Evolutionary conservation across 2,329 filamentous ascomycete species (phyloP), one percentile per base, ranked within the genome.

Genomic region (Botrytis pseudocinerea): DNA sequence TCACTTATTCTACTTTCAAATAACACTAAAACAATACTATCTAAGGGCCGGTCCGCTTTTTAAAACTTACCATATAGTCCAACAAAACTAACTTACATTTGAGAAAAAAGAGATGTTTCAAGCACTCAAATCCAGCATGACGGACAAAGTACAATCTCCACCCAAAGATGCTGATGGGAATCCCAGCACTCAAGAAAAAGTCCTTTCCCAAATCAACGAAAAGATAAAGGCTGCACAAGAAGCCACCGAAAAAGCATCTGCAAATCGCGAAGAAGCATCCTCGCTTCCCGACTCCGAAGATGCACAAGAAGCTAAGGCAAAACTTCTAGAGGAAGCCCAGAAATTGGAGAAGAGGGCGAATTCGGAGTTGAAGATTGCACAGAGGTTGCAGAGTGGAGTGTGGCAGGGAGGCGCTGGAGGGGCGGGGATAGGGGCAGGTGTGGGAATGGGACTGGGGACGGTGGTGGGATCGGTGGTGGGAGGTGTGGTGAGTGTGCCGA

Each of bases 341-440:
- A 76, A 76, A 46, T 46, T 75, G 12, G 76, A 77, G 25, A 76
- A 76, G 46, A 74, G 70, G 8, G 73, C 76, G 1, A 68, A 65
- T 18, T 93, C 91, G 66, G 92, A 92, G 76, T 87, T 88, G 81
- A 86, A 89, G 76, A 91, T 92, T 71, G 93, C 92, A 46, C 88
- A 87, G 78, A 70, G 77, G 44, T 42, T 79, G 38, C 78, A 79
- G 57, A 78, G 76, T 66, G 78, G 78, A 2, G 75, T 77, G 32
- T 79, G 77, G 78, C 78, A 79, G 70, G 78, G 78, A 4, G 78
- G 75, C 2, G 75, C 74, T 0, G 70, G 66, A 1, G 78, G 78
- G 0, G 76, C 76, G 32, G 75, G 77, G 1, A 69, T 78, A n/a
- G 78, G 77, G 1, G 73, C 73, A 10, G 77, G 77, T 5, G 48